Evolutionary conservation across 148 eudicot species (phyloP).

Genomic region (Linanthus parryae): DNA sequence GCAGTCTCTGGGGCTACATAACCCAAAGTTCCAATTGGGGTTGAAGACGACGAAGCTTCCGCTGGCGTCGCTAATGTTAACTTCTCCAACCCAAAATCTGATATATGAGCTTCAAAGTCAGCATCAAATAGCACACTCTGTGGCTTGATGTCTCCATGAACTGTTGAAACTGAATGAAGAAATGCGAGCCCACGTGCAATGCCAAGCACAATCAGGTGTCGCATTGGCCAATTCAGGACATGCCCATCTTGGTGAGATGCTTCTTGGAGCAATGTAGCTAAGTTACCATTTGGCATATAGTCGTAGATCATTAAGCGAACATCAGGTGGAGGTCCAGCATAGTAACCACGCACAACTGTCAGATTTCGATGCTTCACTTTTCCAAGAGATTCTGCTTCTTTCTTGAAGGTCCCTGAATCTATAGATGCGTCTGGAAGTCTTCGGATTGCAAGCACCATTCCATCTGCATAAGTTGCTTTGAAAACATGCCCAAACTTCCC

Average conservation of each 20-base stretch:
- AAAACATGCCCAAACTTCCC: constrained; percentile 45
- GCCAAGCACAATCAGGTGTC: constrained; percentile 61
- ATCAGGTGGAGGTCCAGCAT: constrained; percentile 41
- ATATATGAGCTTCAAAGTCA: constrained; percentile 66
- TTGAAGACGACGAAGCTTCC: constrained; percentile 38
- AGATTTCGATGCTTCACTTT: constrained; percentile 54
- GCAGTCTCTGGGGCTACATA: constrained; percentile 49
- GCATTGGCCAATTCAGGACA: constrained; percentile 70
- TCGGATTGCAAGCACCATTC: constrained; percentile 54
- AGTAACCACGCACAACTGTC: constrained; percentile 62
- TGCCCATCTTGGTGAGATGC: constrained; percentile 72
- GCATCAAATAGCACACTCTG: constrained; percentile 58
- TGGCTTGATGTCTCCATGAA: constrained; percentile 61
- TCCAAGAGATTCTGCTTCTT: constrained; percentile 58
- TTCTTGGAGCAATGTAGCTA: constrained; percentile 61
- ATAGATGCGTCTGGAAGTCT: constrained; percentile 36
- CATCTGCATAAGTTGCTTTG: constrained; percentile 52
- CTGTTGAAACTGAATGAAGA: constrained; percentile 34
- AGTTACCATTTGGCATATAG: constrained; percentile 73
- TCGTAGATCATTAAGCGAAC: constrained; percentile 43
- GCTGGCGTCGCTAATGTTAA: constrained; percentile 20
- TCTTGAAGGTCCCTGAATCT: constrained; percentile 32
- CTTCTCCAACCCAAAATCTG: constrained; percentile 53
- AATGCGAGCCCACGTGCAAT: constrained; percentile 57
- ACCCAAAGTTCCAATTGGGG: constrained; percentile 42